These are phyloP conservation scores for Pelargonium australe DNA, from an alignment of 441 rosid species.

Conservation along the genomic window DNA sequence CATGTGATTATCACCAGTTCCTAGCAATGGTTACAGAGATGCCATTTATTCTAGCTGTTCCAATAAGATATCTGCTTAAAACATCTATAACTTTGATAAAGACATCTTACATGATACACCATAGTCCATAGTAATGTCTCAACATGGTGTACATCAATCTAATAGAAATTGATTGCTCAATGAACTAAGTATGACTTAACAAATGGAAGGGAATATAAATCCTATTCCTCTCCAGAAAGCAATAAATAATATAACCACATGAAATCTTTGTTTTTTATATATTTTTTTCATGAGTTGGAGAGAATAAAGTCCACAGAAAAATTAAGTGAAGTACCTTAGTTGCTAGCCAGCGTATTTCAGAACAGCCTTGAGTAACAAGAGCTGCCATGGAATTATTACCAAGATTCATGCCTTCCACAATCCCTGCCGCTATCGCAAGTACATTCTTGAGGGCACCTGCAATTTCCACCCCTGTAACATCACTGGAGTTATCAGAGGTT, in stretches of 20 bases:
- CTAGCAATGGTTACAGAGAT: not conserved
- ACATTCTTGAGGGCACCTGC: constrained; percentile 94
- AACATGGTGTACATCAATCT: not conserved
- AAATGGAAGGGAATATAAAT: not conserved
- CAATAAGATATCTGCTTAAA: not conserved
- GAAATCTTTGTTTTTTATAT: not conserved
- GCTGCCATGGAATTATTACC: constrained; percentile 98
- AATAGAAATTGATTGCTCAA: not conserved
- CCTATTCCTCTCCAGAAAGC: not conserved
- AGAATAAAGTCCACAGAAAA: not conserved
- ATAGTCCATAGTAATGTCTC: not conserved
- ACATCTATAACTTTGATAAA: not conserved
- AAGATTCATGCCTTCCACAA: constrained; percentile 86
- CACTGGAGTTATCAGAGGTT: constrained; percentile 82
- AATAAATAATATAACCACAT: not conserved
- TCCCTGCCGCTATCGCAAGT: constrained; percentile 91
- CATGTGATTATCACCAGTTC: not conserved
- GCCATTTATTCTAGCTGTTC: not conserved
- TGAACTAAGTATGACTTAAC: not conserved
- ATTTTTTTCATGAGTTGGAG: not conserved
- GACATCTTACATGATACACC: not conserved
- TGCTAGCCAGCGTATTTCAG: constrained; percentile 92
- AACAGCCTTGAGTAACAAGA: constrained; percentile 92
- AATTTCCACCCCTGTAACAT: constrained; percentile 94
- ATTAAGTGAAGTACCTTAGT: constrained; percentile 48